Percentiles rank a stretch among this genome's conserved stretches.
Evolutionary conservation across 2,329 filamentous ascomycete genomes (phyloP).

Genomic region (Aspergillus sojae): DNA sequence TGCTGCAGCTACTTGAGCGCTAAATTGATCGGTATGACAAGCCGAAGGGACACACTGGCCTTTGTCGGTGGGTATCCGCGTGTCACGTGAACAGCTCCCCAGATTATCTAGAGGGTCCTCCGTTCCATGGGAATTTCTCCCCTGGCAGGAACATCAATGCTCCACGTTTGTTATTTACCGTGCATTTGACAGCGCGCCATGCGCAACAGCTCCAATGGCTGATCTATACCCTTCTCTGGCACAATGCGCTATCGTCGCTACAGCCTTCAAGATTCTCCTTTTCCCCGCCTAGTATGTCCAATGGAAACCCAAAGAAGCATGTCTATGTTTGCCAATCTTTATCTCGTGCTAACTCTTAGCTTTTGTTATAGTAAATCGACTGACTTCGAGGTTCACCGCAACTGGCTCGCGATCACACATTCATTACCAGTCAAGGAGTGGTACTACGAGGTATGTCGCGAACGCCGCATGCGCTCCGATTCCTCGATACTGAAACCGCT

Average conservation of each 20-base stretch:
- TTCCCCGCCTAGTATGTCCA: conserved; percentile 85
- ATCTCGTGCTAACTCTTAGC: conserved; percentile 6
- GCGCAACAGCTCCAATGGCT: conserved; percentile 60
- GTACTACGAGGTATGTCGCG: conserved; percentile 77
- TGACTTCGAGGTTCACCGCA: conserved; percentile 97
- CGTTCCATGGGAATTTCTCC: conserved; percentile 10
- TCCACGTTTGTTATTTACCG: neutral
- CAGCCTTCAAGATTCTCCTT: conserved; percentile 86
- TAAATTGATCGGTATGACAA: conserved; percentile 1
- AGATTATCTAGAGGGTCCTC: conserved; percentile 9
- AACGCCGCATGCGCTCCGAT: neutral
- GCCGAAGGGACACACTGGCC: conserved; percentile 24
- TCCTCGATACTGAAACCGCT: neutral
- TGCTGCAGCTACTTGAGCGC: conserved; percentile 3
- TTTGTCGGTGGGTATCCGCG: conserved; percentile 5
- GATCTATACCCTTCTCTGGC: conserved; percentile 83
- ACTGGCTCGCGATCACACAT: conserved; percentile 96
- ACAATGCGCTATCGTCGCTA: conserved; percentile 83
- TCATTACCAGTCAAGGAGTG: conserved; percentile 84
- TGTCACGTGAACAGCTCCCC: conserved; percentile 23
- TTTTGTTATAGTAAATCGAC: conserved; percentile 78
- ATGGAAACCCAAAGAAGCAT: conserved; percentile 1
- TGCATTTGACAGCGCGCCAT: conserved; percentile 24
- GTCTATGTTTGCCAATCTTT: conserved; percentile 8
- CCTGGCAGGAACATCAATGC: neutral